phyloP scores from a whole-genome alignment of 805 yeast species.

The Candida loeiensis region DNA sequence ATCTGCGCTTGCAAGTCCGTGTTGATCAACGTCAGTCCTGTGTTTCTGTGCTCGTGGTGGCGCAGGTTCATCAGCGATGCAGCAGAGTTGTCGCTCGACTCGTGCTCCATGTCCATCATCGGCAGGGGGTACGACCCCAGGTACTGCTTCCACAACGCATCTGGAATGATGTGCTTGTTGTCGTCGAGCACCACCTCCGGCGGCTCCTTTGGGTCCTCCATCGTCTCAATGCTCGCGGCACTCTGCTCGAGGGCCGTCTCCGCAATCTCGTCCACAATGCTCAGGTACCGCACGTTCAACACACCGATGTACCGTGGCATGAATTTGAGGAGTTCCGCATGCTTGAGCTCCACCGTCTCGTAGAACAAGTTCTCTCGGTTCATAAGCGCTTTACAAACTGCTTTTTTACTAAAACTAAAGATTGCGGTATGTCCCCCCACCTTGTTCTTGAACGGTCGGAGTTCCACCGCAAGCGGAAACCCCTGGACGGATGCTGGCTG shows the following conservation, averaged over 20 bases:
- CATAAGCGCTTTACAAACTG: constrained; percentile 90
- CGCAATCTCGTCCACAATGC: constrained; percentile 31
- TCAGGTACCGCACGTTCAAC: constrained; percentile 78
- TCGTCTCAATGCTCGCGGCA: constrained; percentile 11
- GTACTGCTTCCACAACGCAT: constrained; percentile 65
- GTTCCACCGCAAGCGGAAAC: constrained; percentile 78
- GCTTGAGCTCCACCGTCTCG: constrained; percentile 77
- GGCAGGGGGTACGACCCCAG: constrained; percentile 32
- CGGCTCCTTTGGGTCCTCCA: constrained; percentile 20
- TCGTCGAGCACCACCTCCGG: constrained; percentile 92
- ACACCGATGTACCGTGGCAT: constrained; percentile 97
- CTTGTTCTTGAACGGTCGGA: constrained; percentile 86
- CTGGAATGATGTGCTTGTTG: constrained; percentile 88
- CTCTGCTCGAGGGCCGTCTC: constrained; percentile 7
- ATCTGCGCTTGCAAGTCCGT: constrained; percentile 38
- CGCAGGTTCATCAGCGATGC: constrained; percentile 4
- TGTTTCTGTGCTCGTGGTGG: constrained; percentile 11
- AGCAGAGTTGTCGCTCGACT: constrained; percentile 4
- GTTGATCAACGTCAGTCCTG: constrained; percentile 36
- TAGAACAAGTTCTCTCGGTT: constrained; percentile 90
- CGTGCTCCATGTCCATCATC: constrained; percentile 9
- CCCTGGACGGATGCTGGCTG: constrained; percentile 18
- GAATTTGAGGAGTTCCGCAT: constrained; percentile 71
- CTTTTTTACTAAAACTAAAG: constrained; percentile 83
- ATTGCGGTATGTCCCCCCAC: constrained; percentile 99